These are phyloP conservation scores for Lipomyces yamadae DNA, from an alignment of 805 yeast genomes.

Conservation along the genomic window DNA sequence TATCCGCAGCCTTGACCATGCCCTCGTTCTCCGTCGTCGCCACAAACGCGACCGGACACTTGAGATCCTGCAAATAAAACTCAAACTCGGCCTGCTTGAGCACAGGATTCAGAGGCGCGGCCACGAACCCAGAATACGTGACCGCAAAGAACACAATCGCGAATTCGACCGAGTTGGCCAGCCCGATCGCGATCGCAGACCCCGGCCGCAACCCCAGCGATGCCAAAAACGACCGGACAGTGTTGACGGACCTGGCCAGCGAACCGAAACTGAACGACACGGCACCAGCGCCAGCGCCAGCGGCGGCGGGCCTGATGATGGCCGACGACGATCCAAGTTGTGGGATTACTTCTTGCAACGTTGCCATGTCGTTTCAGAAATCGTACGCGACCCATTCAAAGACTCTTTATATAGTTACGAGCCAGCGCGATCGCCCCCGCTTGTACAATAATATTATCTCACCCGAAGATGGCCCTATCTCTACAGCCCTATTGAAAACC, in stretches of 20 bases:
- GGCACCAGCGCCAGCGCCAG: not conserved
- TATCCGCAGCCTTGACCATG: constrained; percentile 57
- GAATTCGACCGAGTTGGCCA: constrained; percentile 66
- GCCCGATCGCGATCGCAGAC: constrained; percentile 52
- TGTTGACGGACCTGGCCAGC: constrained; percentile 13
- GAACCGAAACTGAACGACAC: constrained; percentile 24
- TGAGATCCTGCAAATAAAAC: constrained; percentile 65
- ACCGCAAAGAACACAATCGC: constrained; percentile 60
- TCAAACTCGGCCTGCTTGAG: constrained; percentile 66
- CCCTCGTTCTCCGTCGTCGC: constrained; percentile 57
- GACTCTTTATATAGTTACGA: not conserved
- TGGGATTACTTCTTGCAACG: constrained; percentile 20
- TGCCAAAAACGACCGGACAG: constrained; percentile 25
- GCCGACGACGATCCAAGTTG: constrained; percentile 19
- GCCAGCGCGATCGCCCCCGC: not conserved
- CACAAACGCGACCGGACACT: constrained; percentile 62
- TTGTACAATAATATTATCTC: too few relatives aligned
- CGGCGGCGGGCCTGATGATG: constrained; percentile 24
- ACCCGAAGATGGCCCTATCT: too few relatives aligned
- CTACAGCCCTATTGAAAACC: too few relatives aligned
- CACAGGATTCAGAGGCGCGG: constrained; percentile 71
- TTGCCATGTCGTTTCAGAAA: constrained; percentile 20
- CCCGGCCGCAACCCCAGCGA: constrained; percentile 25
- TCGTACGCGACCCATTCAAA: not conserved
- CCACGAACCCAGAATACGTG: constrained; percentile 60